Evolutionary conservation across 805 yeast species (phyloP), one percentile per base, ranked within the genome.

Genomic region (Blastobotrys mokoenaii): DNA sequence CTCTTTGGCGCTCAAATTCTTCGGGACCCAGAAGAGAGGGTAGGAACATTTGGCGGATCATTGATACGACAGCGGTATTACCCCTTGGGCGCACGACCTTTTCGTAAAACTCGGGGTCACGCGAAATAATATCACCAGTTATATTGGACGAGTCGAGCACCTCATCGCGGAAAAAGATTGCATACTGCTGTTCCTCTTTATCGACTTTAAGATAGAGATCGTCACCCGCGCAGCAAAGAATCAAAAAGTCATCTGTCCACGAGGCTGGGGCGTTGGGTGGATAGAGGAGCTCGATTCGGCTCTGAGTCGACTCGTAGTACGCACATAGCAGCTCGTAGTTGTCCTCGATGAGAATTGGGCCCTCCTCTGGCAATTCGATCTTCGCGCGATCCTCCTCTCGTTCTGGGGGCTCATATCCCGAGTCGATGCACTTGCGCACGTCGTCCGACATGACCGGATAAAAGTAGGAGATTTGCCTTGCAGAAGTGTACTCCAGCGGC

Each of bases 171-270:
- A 52, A 38, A 33, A 46, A 55, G 33, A 60, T 44, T 16, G 48
- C 58, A 34, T 46, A 50, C 18, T 43, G 46, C 3, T 46, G 52
- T 10, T 47, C 50, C 3, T 36, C 51, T n/a, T 48, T 52, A 14
- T 38, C 46, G 12, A 46, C 46, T 18, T 41, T 45, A 22, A 58
- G 50, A 34, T 51, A 52, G 8, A 57, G 46, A 16, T 46, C 41
- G 12, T 52, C 57, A 29, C 47, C 50, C 25, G 54, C 34, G 2
- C 62, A 62, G 14, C 52, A 35, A 17, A 57, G 47, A 36, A 47
- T 51, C 8, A 57, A 33, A 27, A 59, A 56, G 40, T 55, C 52
- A 37, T 54, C 59, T 10, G 41, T 47, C 59, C 55, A 53, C n/a
- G 31, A 14, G 8, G 43, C 41, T 8, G 12, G 8, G n/a, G 17